Evolutionary conservation across 345 rosid species (phyloP).

Genomic region (Populus nigra): DNA sequence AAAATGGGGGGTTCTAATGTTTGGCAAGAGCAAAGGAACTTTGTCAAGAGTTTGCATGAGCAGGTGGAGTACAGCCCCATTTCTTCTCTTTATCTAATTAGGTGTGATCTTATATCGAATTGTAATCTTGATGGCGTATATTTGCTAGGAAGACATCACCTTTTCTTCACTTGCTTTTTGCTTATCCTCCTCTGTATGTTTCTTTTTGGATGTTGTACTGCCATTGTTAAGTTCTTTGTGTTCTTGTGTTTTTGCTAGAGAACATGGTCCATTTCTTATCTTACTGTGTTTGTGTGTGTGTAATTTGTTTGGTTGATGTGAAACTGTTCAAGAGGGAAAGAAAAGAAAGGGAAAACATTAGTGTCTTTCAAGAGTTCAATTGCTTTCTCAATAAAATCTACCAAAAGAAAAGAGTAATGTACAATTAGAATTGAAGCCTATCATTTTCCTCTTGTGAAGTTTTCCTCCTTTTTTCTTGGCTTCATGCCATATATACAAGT

Average conservation of each 20-base stretch:
- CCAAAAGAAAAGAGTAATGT: neutral
- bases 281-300: neutral
- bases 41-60: neutral
- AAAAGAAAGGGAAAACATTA: neutral
- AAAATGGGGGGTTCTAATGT: slow-evolving; percentile 4
- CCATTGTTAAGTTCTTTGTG: neutral
- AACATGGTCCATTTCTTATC: neutral
- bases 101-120: neutral
- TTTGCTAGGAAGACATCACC: neutral
- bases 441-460: neutral
- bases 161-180: too few relatives aligned
- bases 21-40: neutral
- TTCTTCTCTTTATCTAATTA: neutral
- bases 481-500: neutral
- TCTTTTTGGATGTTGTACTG: too few relatives aligned
- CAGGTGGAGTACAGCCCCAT: neutral
- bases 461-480: neutral
- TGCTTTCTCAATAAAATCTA: neutral
- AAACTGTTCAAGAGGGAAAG: neutral
- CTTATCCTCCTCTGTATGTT: too few relatives aligned
- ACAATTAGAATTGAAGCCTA: neutral
- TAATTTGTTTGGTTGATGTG: neutral
- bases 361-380: neutral
- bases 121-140: neutral
- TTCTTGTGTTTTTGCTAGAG: neutral